Conservation (phyloP, 345 rosid species). For the Eucalyptus polyanthemos region DNA sequence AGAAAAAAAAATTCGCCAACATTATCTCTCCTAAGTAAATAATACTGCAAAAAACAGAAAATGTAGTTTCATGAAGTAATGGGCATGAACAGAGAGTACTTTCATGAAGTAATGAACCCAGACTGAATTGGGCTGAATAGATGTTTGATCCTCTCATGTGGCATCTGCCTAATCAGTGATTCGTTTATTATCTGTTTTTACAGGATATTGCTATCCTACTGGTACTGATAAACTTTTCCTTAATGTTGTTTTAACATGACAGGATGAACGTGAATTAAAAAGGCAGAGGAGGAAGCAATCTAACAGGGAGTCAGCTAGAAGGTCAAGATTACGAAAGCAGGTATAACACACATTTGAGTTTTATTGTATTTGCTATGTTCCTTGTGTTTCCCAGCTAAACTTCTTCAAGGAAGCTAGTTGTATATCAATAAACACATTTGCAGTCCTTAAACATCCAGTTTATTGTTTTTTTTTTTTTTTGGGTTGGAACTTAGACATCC, state of each 20-base stretch:
- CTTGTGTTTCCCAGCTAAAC: background rate
- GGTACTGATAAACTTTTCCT: background rate
- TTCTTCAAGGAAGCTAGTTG: background rate
- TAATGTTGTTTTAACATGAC: background rate
- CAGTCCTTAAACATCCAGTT: background rate
- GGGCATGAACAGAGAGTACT: background rate
- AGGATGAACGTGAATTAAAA: conserved; percentile 95
- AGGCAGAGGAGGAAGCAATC: conserved; percentile 96
- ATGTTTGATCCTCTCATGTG: background rate
- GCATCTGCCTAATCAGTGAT: background rate
- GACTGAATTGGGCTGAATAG: background rate
- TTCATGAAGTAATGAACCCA: background rate
- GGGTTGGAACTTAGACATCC: background rate
- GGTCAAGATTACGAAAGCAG: conserved; percentile 98
- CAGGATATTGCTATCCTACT: background rate
- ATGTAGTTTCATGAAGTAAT: background rate
- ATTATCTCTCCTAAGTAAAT: background rate
- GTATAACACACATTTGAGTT: conserved; percentile 8
- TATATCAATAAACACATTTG: background rate
- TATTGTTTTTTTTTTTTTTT: too few species aligned
- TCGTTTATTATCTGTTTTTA: background rate
- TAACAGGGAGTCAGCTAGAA: conserved; percentile 92
- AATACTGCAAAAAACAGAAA: background rate
- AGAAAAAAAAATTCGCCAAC: background rate
- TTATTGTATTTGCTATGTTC: background rate